Base-by-base conservation (phyloP, 306 rosid genomes). In the Spatholobus suberectus region DNA sequence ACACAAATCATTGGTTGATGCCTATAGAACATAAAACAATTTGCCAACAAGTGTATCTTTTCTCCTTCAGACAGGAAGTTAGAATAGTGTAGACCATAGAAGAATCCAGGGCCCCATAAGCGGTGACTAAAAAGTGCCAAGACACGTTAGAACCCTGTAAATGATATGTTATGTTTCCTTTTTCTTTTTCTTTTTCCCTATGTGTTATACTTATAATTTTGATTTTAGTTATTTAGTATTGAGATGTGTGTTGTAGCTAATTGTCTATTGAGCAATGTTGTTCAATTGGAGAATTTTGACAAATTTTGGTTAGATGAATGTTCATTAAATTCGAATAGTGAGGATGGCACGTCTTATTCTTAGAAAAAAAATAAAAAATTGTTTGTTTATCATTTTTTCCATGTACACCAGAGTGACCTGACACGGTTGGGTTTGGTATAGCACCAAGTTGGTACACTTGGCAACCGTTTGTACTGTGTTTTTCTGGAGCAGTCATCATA, bases 1-100 rank as follows among this genome's bases (percentile, higher is more conserved):
- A 41, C 77, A 67, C 71, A 82, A 41, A 73, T 75, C 66, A 84
- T 71, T 67, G 76, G 83, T 61, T 46, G 79, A 72, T 81, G 37
- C 54, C 20, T 20, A 32, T 20, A 23, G 21, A 61, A 54, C 73
- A 43, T 10, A 54, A 44, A 32, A 59, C 72, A 69, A 44, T 27
- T 70, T 54, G 41, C 54, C 34, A 69, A 41, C 74, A 69, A 69
- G 38, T 43, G 27, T 47, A 46, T 71, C 40, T 71, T 71, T 71
- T 27, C 41, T 23, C 41, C 54, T 71, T 24, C 41, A 43, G 75
- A 70, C 57, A 70, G 41, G 46, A 77, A 78, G 72, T 70, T 73
- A 73, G 76, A 77, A 27, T 79, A 61, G 49, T 43, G 8, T 46
- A 75, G 77, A 71, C 66, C 63, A 35, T 65, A 75, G 51, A 1